Percentiles rank a stretch among this genome's conserved stretches.
Evolutionary conservation across 2,329 filamentous ascomycete species (phyloP).

Genomic region (Calonectria pteridis): DNA sequence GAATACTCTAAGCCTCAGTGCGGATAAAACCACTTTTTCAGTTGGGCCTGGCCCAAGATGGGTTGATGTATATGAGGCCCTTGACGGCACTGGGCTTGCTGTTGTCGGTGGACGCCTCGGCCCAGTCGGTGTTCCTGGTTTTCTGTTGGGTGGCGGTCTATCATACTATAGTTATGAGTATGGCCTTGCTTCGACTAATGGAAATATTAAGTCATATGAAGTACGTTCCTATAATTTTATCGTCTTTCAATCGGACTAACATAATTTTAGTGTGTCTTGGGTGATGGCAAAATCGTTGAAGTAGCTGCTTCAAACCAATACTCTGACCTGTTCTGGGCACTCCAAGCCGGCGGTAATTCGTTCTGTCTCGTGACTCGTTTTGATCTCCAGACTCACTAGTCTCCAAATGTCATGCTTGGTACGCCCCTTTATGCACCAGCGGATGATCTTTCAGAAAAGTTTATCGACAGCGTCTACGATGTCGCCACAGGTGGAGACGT

Average conservation of each 20-base stretch:
- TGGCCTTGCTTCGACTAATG: background rate
- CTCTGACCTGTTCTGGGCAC: background rate
- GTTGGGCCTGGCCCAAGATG: background rate
- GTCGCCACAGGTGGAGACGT: background rate
- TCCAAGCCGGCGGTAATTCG: background rate
- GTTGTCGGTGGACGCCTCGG: background rate
- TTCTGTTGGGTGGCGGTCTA: background rate
- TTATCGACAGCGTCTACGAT: background rate
- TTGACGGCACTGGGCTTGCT: background rate
- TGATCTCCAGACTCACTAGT: background rate
- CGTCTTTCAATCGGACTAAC: background rate
- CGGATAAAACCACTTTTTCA: background rate
- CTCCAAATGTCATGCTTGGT: background rate
- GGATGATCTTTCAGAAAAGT: background rate
- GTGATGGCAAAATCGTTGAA: background rate
- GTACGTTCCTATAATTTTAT: background rate
- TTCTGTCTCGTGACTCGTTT: background rate
- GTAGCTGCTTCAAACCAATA: background rate
- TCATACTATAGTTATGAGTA: background rate
- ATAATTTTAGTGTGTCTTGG: background rate
- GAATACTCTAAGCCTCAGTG: background rate
- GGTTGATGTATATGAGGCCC: background rate
- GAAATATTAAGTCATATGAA: background rate
- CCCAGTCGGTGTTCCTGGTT: background rate
- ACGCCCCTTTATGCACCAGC: background rate